Base-by-base conservation (phyloP, 1,139 yeast species). In the Barnettozyma hawaiiensis region DNA sequence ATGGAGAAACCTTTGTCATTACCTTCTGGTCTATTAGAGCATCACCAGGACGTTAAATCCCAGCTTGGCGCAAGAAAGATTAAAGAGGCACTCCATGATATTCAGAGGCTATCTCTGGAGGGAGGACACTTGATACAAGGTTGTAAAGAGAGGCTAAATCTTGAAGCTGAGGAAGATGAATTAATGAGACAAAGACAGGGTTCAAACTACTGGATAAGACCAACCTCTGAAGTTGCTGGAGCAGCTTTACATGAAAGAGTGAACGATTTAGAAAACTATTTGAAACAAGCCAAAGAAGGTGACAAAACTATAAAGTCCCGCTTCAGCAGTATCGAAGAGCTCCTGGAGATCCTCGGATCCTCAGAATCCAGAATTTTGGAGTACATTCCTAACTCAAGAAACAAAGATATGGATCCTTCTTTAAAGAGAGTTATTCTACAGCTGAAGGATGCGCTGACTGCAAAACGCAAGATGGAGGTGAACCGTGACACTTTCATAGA, bases 1-100 rank as follows among this genome's bases (percentile, higher is more conserved):
- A 60, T 81, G 2, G 78, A 79, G 47, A 75, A 72, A 44, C 87
- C 89, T 0, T 76, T 78, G 43, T 73, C 75, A 19, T 54, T 83
- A 2, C 95, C 95, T 0, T 70, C 70, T 7, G 69, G 78, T 3
- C 65, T 85, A 1, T 44, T 75, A 2, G 70, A 70, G 14, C 82
- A 81, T 51, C 70, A 77, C 3, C 75, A 73, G 35, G 80, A 76
- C 34, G 66, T 85, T 4, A 61, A 67, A n/a, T 58, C 72, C 0
- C 54, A 64, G 27, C 87, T 90, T 0, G 92, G 90, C 0, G 49
- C 67, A 0, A 47, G 53, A 2, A 62, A 64, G 12, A 55, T 84
- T 9, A 69, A 68, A 26, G 62, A 63, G 18, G 57, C 76, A 2
- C 60, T 79, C 31, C 61, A 59, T 8, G 83, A 77, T 43, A 67